Percentiles rank a stretch among this genome's conserved stretches.
Evolutionary conservation across 202 grass and related monocot genomes (phyloP).

Genomic region (Eragrostis tef): DNA sequence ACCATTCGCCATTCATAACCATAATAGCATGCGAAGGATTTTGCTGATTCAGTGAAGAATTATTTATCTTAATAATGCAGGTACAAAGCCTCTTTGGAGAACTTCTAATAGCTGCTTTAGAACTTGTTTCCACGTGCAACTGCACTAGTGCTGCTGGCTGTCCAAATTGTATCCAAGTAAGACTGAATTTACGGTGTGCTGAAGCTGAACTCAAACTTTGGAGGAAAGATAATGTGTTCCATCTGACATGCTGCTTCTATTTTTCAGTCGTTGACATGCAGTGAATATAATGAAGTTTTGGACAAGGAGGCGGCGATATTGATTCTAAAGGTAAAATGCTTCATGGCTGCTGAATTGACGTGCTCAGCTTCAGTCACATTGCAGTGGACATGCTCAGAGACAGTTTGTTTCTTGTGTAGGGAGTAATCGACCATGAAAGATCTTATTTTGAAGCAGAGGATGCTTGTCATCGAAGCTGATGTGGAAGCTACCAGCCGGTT

Average conservation of each 20-base stretch:
- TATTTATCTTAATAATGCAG: conserved; percentile 48
- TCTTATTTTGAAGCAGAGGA: conserved; percentile 51
- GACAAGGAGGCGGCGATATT: conserved; percentile 75
- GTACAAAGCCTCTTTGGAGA: conserved; percentile 67
- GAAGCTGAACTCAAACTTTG: background rate
- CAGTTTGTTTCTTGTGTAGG: conserved; percentile 33
- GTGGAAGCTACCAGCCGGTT: background rate
- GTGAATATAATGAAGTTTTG: conserved; percentile 89
- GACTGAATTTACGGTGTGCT: background rate
- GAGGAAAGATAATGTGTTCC: background rate
- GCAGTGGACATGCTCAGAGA: conserved; percentile 9
- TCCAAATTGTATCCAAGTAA: conserved; percentile 83
- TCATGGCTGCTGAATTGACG: conserved; percentile 1
- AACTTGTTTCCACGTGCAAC: conserved; percentile 69
- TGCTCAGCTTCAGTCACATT: background rate
- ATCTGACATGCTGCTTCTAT: background rate
- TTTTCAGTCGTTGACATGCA: conserved; percentile 67
- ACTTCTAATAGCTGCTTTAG: conserved; percentile 66
- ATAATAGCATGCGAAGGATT: conserved; percentile 31
- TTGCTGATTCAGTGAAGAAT: conserved; percentile 16
- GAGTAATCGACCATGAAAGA: conserved; percentile 66
- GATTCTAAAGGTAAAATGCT: conserved; percentile 63
- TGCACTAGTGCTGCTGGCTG: conserved; percentile 63
- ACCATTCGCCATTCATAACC: background rate
- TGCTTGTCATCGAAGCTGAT: conserved; percentile 29